A percentile compares a stretch with the other conserved stretches of the same genome.
Evolutionary conservation across 176 grass and related monocot genomes (phyloP).

Genomic region (Dendrocalamus sinicus): DNA sequence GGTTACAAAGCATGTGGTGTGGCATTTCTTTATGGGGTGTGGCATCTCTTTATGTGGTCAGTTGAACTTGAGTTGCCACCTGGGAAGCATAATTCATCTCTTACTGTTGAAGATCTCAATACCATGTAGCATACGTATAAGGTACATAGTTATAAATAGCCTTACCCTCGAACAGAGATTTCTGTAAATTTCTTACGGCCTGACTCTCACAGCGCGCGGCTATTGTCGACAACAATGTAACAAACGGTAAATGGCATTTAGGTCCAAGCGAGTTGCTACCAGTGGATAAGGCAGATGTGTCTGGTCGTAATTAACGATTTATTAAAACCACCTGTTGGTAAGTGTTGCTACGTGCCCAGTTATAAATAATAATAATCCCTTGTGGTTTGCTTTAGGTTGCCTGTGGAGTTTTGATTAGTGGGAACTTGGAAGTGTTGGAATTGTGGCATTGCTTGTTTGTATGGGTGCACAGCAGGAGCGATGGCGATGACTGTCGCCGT

Average conservation of each 20-base stretch:
- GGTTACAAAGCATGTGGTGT: too few relatives aligned
- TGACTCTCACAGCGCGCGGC: too few relatives aligned
- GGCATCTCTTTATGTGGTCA: too few relatives aligned
- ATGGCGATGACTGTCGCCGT: slow-evolving; percentile 43
- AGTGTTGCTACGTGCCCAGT: not conserved
- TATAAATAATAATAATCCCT: not conserved
- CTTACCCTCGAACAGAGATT: too few relatives aligned
- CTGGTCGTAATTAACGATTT: not conserved
- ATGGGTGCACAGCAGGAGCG: not conserved
- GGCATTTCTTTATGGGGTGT: too few relatives aligned
- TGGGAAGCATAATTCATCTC: too few relatives aligned
- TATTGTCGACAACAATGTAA: not conserved
- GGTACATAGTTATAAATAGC: too few relatives aligned
- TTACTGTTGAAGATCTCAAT: too few relatives aligned
- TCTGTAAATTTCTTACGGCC: too few relatives aligned
- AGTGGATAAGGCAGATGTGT: not conserved
- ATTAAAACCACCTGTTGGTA: not conserved
- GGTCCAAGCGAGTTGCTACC: not conserved
- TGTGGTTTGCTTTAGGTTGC: not conserved
- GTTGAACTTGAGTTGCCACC: too few relatives aligned
- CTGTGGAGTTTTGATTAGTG: slow-evolving; percentile 33
- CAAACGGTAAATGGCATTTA: not conserved
- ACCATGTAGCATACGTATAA: too few relatives aligned
- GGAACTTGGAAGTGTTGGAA: slow-evolving; percentile 33
- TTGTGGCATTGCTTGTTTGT: slow-evolving; percentile 2